phyloP scores from a whole-genome alignment of 495 filamentous ascomycete species.

The Chaetomium fimeti region DNA sequence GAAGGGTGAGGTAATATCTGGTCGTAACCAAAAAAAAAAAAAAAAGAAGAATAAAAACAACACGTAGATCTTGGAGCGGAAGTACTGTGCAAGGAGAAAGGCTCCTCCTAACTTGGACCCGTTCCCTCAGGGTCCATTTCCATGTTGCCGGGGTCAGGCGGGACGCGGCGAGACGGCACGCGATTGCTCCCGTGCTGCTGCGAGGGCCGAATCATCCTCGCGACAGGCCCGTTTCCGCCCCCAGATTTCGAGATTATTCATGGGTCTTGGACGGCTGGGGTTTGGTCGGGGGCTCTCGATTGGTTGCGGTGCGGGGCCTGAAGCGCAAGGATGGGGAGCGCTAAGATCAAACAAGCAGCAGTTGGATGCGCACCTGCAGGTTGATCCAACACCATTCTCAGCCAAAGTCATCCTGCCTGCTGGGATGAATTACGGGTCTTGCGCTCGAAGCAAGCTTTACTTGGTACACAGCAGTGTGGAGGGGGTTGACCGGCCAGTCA shows the following conservation, averaged over 20 bases:
- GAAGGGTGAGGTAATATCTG: neutral
- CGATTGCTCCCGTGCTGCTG: neutral
- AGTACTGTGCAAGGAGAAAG: neutral
- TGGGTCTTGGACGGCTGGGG: constrained; percentile 14
- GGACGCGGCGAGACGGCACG: constrained; percentile 5
- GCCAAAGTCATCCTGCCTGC: neutral
- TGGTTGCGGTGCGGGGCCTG: constrained; percentile 2
- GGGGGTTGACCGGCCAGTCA: no score
- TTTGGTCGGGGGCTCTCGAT: neutral
- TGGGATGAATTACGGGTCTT: neutral
- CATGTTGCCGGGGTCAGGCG: neutral
- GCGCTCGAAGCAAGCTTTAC: no score
- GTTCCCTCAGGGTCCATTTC: neutral
- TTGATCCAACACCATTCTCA: constrained; percentile 1
- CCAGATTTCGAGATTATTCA: constrained; percentile 2
- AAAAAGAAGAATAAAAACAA: no score
- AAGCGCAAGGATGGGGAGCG: constrained; percentile 1
- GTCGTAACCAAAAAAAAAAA: neutral
- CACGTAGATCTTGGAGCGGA: neutral
- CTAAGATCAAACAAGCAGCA: constrained; percentile 15
- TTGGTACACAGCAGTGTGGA: no score
- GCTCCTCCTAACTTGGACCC: neutral
- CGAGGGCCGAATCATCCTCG: neutral
- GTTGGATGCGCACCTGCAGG: neutral
- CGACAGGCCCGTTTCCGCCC: neutral